These are phyloP conservation scores for Arthrobotrys pseudoclavata DNA, from an alignment of 2,329 filamentous ascomycete genomes.

Conservation along the genomic window DNA sequence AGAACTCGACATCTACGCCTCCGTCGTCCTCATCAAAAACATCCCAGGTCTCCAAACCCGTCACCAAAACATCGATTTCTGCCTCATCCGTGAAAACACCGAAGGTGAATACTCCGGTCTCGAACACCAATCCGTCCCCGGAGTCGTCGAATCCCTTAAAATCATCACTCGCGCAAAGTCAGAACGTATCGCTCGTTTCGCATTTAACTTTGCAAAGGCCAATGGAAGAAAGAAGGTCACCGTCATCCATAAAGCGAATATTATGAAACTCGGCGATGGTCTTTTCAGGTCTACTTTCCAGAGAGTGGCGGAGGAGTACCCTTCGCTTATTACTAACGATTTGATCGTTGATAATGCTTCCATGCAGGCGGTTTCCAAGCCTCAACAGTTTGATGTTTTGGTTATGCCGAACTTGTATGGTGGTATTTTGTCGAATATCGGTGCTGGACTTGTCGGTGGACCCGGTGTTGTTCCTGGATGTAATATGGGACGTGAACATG, in stretches of 20 bases:
- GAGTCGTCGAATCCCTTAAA: conserved; percentile 99
- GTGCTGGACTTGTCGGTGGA: conserved; percentile 94
- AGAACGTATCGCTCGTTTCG: conserved; percentile 99
- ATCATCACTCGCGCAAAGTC: conserved; percentile 99
- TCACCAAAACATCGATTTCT: conserved; percentile 96
- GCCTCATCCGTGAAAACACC: conserved; percentile 99
- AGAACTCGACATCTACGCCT: conserved; percentile 99
- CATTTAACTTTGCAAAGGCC: conserved; percentile 95
- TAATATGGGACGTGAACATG: conserved; percentile 99
- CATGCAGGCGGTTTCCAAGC: conserved; percentile 97
- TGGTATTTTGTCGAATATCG: conserved; percentile 98
- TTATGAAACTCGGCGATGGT: conserved; percentile 99
- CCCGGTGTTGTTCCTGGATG: conserved; percentile 97
- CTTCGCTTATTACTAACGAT: conserved; percentile 94
- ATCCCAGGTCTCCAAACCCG: conserved; percentile 98
- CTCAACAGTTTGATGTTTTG: conserved; percentile 99
- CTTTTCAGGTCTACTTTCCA: conserved; percentile 99
- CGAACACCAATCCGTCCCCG: conserved; percentile 96
- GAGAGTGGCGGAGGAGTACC: conserved; percentile 92
- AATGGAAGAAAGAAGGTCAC: conserved; percentile 99
- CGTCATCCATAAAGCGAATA: conserved; percentile 99
- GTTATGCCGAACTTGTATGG: conserved; percentile 99
- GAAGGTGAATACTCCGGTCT: conserved; percentile 99
- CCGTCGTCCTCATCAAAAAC: conserved; percentile 98
- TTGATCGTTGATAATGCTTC: conserved; percentile 99